These are phyloP conservation scores for Volvariella volvacea DNA, from an alignment of 1,284 basidiomycete genomes.

Conservation along the genomic window DNA sequence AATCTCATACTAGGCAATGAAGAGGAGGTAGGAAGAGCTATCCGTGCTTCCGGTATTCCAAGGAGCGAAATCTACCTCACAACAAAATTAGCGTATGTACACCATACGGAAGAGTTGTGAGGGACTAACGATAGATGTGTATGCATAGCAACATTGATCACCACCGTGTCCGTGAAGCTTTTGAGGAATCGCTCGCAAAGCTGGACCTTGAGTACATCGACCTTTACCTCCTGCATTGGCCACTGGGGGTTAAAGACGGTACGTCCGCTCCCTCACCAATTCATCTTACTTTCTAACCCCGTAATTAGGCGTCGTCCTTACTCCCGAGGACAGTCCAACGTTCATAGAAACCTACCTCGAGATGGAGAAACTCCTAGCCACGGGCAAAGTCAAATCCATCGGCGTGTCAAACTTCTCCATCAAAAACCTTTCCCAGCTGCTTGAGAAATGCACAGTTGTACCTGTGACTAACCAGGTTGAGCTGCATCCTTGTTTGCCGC, in stretches of 20 bases:
- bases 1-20: constrained; percentile 43
- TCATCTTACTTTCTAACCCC: too few species aligned
- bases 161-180: constrained; percentile 40
- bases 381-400: constrained; percentile 48
- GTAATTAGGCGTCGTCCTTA: constrained; percentile 8
- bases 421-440: constrained; percentile 36
- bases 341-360: constrained; percentile 48
- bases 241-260: constrained; percentile 11
- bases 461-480: constrained; percentile 66
- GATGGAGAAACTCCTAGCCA: constrained; percentile 44
- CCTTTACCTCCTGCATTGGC: constrained; percentile 19
- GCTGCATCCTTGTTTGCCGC: constrained; percentile 50
- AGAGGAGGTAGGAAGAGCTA: constrained; percentile 40
- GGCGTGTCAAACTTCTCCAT: constrained; percentile 68
- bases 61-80: constrained; percentile 47
- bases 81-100: constrained; percentile 31
- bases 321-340: constrained; percentile 16
- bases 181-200: constrained; percentile 45
- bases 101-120: background rate
- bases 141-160: constrained; percentile 25
- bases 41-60: constrained; percentile 38
- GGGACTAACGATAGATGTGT: background rate
- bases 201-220: constrained; percentile 15
- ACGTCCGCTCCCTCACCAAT: background rate
- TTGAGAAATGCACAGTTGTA: constrained; percentile 31